Base-by-base conservation (phyloP, 768 basidiomycete genomes). In the Macrolepiota albuminosa region DNA sequence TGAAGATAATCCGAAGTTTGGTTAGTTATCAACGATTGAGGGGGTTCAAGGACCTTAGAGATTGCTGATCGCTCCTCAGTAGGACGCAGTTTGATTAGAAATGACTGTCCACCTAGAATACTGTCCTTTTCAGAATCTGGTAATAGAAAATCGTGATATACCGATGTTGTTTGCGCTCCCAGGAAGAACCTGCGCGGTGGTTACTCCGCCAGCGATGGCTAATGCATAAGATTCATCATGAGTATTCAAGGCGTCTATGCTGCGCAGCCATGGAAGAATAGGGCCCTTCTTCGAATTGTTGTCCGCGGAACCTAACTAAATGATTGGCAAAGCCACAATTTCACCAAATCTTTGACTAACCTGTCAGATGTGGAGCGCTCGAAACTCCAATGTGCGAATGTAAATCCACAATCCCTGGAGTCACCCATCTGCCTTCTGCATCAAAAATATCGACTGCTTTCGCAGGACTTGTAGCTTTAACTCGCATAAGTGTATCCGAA, bases 181-280 rank as follows among this genome's bases (percentile, higher is more conserved):
- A 1, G 91, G 91, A 0, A 93, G 78, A n/a, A 92, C 75, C 55
- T 89, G 81, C 3, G 85, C 84, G 3, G 87, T 88, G 0, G 91
- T 91, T 6, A 91, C 83, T 0, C 82, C 91, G 2, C 91, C 91
- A 0, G 89, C 71, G 16, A 88, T 78, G 4, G 82, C 73, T 4
- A 85, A 74, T 18, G 76, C 71, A 66, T 84, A 88, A 2, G 83
- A 75, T 2, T 76, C 76, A 68, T 92, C 90, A 59, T 89, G 89
- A 0, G 87, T 90, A 69, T 92, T 91, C 63, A 92, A 68, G 0
- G 81, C 89, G 61, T 92, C 89, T 21, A 91, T 71, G 11, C 83
- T 84, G 37, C 89, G 79, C 11, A 92, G 71, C 84, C 84, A 88
- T 2, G 88, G 86, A 34, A 79, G 70, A 14, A 82, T 76, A 11